Evolutionary conservation across 768 basidiomycete genomes (phyloP).

Genomic region (Coprinopsis marcescibilis): DNA sequence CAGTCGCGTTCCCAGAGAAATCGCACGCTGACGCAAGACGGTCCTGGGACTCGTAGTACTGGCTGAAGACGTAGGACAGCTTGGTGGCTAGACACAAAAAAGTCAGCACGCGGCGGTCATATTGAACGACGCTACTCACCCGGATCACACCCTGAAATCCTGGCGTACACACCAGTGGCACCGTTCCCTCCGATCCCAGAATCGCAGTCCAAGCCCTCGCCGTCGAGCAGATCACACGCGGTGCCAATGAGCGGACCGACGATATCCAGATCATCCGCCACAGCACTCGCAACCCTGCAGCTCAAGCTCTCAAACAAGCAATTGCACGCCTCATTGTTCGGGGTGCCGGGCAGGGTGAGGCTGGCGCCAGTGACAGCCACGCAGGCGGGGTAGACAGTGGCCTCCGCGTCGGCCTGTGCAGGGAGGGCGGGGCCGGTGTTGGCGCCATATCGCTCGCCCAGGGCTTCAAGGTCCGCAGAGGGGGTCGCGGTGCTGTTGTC

Average conservation of each 20-base stretch:
- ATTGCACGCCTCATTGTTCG: constrained; percentile 69
- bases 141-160: constrained; percentile 73
- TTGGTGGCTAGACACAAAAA: constrained; percentile 50
- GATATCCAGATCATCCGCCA: constrained; percentile 52
- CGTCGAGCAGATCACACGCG: constrained; percentile 72
- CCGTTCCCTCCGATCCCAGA: constrained; percentile 73
- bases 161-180: constrained; percentile 68
- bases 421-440: constrained; percentile 63
- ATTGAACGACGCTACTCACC: constrained; percentile 40
- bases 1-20: too few relatives aligned
- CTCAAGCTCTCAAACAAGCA: constrained; percentile 65
- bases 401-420: constrained; percentile 28
- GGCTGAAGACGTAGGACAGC: constrained; percentile 77
- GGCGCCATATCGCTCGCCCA: constrained; percentile 54
- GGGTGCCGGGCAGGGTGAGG: constrained; percentile 81
- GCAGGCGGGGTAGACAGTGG: constrained; percentile 59
- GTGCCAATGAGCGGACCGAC: constrained; percentile 59
- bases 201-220: constrained; percentile 54
- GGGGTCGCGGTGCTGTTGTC: constrained; percentile 65
- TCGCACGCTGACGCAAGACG: too few relatives aligned
- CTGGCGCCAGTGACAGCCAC: constrained; percentile 56
- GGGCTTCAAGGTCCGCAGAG: constrained; percentile 66
- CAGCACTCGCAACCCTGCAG: constrained; percentile 67
- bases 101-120: neutral
- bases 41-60: constrained; percentile 79